Evolutionary conservation across 2,329 filamentous ascomycete genomes (phyloP).

Genomic region (Trichoderma pleuroti): DNA sequence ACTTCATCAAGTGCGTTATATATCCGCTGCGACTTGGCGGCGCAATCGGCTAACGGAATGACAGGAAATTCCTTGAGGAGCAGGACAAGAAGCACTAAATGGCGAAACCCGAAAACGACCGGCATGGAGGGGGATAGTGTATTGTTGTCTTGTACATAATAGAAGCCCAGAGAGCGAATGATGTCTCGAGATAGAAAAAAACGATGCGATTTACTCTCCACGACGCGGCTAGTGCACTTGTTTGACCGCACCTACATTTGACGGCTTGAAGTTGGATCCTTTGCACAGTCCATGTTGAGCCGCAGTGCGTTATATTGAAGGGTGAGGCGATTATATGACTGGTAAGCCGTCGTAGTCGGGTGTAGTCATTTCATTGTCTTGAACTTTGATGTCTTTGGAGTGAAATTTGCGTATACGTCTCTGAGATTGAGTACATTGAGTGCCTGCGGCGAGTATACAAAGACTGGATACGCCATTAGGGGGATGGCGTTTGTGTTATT

Average conservation of each 20-base stretch:
- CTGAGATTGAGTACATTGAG: neutral
- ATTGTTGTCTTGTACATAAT: conserved; percentile 35
- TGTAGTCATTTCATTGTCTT: neutral
- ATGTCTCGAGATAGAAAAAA: conserved; percentile 13
- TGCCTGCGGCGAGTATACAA: neutral
- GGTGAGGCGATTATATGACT: neutral
- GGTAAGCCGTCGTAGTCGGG: neutral
- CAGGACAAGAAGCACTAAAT: conserved; percentile 41
- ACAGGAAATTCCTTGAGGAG: conserved; percentile 41
- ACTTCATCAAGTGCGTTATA: conserved; percentile 60
- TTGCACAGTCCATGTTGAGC: neutral
- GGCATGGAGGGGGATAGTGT: conserved; percentile 23
- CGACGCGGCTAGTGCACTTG: neutral
- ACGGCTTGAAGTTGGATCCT: neutral
- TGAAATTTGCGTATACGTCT: neutral
- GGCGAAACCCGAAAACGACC: conserved; percentile 21
- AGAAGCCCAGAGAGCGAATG: conserved; percentile 2
- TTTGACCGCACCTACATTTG: neutral
- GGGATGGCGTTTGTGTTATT: neutral
- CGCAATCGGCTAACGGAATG: conserved; percentile 26
- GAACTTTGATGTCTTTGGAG: neutral
- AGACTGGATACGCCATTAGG: neutral
- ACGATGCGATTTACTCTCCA: conserved; percentile 12
- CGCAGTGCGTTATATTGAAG: neutral
- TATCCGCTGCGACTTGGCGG: conserved; percentile 21